Evolutionary conservation across 805 yeast genomes (phyloP).

Genomic region (Candida railenensis): DNA sequence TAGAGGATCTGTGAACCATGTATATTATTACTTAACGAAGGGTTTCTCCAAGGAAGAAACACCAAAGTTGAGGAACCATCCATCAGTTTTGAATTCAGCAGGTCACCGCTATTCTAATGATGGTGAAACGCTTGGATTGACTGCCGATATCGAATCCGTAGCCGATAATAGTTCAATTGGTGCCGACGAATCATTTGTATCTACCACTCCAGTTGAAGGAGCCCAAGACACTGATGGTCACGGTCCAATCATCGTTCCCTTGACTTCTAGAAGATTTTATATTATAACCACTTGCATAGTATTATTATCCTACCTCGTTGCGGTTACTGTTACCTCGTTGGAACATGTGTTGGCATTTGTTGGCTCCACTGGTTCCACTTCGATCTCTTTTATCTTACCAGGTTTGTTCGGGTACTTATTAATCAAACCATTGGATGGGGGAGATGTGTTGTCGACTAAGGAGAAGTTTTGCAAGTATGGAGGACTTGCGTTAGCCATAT

Average conservation of each 20-base stretch:
- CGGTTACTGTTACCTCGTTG: slow-evolving; percentile 60
- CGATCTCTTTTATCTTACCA: slow-evolving; percentile 75
- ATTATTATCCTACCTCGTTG: slow-evolving; percentile 50
- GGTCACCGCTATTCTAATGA: slow-evolving; percentile 11
- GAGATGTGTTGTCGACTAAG: slow-evolving; percentile 20
- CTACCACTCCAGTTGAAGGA: slow-evolving; percentile 47
- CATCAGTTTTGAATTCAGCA: slow-evolving; percentile 25
- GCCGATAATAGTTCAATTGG: slow-evolving; percentile 13
- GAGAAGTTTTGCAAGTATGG: slow-evolving; percentile 36
- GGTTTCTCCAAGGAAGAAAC: slow-evolving; percentile 21
- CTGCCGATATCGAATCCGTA: slow-evolving; percentile 24
- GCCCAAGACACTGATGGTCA: slow-evolving; percentile 47
- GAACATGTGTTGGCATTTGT: slow-evolving; percentile 71
- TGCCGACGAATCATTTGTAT: slow-evolving; percentile 36
- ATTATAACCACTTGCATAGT: slow-evolving; percentile 49
- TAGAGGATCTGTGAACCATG: slow-evolving; percentile 69
- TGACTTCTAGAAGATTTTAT: slow-evolving; percentile 45
- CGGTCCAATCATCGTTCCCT: slow-evolving; percentile 50
- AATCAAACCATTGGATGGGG: slow-evolving; percentile 37
- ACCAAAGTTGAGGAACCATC: slow-evolving; percentile 20
- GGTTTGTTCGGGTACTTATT: slow-evolving; percentile 71
- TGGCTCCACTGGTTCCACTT: slow-evolving; percentile 82
- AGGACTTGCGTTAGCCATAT: slow-evolving; percentile 45
- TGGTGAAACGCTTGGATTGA: slow-evolving; percentile 27
- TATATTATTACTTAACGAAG: slow-evolving; percentile 46